phyloP scores from a whole-genome alignment of 2,329 filamentous ascomycete genomes.

The Fonsecaea nubica region DNA sequence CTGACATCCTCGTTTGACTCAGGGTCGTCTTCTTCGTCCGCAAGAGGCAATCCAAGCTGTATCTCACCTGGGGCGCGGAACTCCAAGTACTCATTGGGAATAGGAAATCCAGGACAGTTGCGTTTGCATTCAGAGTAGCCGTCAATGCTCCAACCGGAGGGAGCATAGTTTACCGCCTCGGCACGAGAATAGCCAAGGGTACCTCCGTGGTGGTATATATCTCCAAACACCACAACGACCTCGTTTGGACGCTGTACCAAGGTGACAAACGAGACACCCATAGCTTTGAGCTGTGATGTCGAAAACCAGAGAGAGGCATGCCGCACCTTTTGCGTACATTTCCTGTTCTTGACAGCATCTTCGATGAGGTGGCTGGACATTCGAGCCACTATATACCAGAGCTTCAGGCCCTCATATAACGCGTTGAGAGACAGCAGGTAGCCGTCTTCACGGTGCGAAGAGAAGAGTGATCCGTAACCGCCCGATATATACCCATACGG shows the following conservation, averaged over 20 bases:
- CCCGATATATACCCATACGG: not conserved
- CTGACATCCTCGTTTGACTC: too few species aligned
- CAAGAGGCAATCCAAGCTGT: not conserved
- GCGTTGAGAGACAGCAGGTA: not conserved
- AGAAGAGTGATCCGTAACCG: not conserved
- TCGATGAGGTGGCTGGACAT: constrained; percentile 10
- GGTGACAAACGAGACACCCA: constrained; percentile 7
- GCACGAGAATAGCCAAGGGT: not conserved
- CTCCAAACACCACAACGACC: constrained; percentile 6
- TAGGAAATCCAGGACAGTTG: not conserved
- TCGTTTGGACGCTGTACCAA: not conserved
- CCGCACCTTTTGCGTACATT: constrained; percentile 6
- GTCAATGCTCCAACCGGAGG: not conserved
- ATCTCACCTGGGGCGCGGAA: not conserved
- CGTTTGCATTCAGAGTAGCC: not conserved
- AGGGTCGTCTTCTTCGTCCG: too few species aligned
- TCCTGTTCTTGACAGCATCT: not conserved
- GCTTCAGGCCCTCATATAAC: not conserved
- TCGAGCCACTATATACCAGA: constrained; percentile 6
- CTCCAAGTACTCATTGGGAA: not conserved
- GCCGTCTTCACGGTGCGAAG: not conserved
- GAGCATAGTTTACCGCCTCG: not conserved
- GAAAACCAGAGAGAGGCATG: constrained; percentile 10
- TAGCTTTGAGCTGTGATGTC: not conserved
- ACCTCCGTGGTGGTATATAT: constrained; percentile 6